Percentiles rank a stretch among this genome's conserved stretches.
These are phyloP conservation scores for Mycena crocata DNA, from an alignment of 768 basidiomycete species.

Conservation along the genomic window DNA sequence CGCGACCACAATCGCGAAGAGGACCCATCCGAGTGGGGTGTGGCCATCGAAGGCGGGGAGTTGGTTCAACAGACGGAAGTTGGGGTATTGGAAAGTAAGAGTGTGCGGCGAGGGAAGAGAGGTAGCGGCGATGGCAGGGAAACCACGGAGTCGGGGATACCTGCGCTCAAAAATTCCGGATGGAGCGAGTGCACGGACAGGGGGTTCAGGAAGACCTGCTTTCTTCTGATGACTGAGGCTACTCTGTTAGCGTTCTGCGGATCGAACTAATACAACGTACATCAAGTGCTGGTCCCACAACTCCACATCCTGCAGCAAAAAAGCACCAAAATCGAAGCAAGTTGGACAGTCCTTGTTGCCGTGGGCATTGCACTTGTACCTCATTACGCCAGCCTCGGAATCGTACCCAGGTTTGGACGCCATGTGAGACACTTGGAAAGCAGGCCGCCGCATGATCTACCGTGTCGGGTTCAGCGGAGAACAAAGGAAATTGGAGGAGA, in stretches of 20 bases:
- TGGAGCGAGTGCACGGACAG: background rate
- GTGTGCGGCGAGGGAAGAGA: constrained; percentile 4
- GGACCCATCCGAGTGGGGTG: constrained; percentile 8
- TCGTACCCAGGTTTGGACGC: background rate
- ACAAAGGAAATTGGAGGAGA: background rate
- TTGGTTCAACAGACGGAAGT: constrained; percentile 12
- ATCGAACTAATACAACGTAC: constrained; percentile 9
- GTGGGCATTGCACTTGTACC: constrained; percentile 18
- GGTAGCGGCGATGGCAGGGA: constrained; percentile 10
- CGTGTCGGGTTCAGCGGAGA: background rate
- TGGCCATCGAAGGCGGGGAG: constrained; percentile 13
- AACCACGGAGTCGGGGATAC: constrained; percentile 16
- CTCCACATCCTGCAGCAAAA: constrained; percentile 14
- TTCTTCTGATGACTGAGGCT: constrained; percentile 5
- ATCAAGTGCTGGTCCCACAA: constrained; percentile 10
- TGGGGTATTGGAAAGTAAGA: constrained; percentile 17
- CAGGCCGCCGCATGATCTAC: constrained; percentile 12
- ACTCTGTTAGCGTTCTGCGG: background rate
- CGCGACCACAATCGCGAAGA: constrained; percentile 9
- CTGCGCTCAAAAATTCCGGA: constrained; percentile 8
- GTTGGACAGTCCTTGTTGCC: constrained; percentile 4
- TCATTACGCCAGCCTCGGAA: background rate
- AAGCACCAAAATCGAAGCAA: constrained; percentile 21
- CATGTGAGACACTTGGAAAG: constrained; percentile 7
- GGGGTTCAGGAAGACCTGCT: constrained; percentile 5